Conservation (phyloP, 2,329 filamentous ascomycete genomes). For the Cladobotryum mycophilum region DNA sequence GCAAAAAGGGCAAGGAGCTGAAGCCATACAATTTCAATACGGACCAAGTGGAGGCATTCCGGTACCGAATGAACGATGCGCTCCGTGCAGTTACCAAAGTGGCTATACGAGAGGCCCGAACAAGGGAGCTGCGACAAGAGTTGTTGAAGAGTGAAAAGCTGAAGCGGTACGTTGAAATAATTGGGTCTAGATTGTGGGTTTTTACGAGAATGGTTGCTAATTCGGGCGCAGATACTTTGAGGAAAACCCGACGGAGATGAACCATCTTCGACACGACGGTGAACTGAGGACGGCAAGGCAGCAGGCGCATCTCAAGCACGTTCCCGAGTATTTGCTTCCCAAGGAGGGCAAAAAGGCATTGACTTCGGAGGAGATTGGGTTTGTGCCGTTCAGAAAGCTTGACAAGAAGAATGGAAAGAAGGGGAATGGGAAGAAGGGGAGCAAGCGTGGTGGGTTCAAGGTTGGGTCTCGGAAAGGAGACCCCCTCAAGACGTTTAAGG, state of each 20-base stretch:
- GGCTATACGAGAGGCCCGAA: slow-evolving; percentile 82
- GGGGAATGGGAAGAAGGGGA: slow-evolving; percentile 22
- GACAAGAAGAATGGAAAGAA: slow-evolving; percentile 45
- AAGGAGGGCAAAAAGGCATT: slow-evolving; percentile 64
- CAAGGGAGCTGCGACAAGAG: slow-evolving; percentile 81
- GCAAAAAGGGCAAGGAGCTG: slow-evolving; percentile 70
- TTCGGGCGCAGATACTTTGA: slow-evolving; percentile 64
- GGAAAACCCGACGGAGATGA: slow-evolving; percentile 86
- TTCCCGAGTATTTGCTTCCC: slow-evolving; percentile 90
- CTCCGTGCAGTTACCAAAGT: slow-evolving; percentile 84
- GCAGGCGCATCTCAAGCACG: slow-evolving; percentile 86
- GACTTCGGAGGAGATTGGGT: slow-evolving; percentile 63
- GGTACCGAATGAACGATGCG: slow-evolving; percentile 91
- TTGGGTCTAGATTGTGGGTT: not conserved
- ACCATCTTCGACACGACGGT: slow-evolving; percentile 82
- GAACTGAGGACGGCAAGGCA: slow-evolving; percentile 77
- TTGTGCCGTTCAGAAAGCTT: slow-evolving; percentile 60
- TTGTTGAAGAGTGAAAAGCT: slow-evolving; percentile 90
- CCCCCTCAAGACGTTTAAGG: slow-evolving; percentile 85
- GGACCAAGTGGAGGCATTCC: slow-evolving; percentile 86
- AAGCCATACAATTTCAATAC: slow-evolving; percentile 94
- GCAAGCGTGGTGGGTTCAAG: slow-evolving; percentile 34
- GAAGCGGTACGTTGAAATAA: slow-evolving; percentile 51
- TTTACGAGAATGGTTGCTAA: not conserved
- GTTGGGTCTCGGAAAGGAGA: slow-evolving; percentile 62